A percentile compares a stretch with the other conserved stretches of the same genome.
Conservation (phyloP, 2,329 filamentous ascomycete species). For the Alternaria novae-zelandiae region DNA sequence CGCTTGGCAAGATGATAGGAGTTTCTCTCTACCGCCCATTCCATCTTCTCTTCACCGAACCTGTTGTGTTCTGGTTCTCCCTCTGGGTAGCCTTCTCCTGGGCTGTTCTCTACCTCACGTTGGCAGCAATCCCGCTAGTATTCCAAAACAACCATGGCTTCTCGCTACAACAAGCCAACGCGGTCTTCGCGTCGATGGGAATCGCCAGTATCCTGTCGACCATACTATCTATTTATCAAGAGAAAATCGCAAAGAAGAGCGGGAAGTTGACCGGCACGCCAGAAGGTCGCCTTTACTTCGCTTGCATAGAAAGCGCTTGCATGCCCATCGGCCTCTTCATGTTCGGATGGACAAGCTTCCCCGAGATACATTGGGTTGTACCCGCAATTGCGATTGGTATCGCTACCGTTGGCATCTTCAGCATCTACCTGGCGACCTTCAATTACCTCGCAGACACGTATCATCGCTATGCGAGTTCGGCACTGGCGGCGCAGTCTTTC, state of each 20-base stretch:
- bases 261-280: slow-evolving; percentile 56
- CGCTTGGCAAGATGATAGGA: slow-evolving; percentile 71
- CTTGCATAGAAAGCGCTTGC: slow-evolving; percentile 75
- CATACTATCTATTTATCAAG: slow-evolving; percentile 72
- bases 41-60: slow-evolving; percentile 75
- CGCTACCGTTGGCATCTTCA: slow-evolving; percentile 84
- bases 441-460: slow-evolving; percentile 93
- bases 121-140: slow-evolving; percentile 79
- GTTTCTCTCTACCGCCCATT: slow-evolving; percentile 81
- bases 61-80: slow-evolving; percentile 84
- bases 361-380: slow-evolving; percentile 72
- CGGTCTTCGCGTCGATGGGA: slow-evolving; percentile 76
- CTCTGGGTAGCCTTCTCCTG: slow-evolving; percentile 90
- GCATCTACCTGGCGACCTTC: slow-evolving; percentile 79
- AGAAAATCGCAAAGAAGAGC: slow-evolving; percentile 64
- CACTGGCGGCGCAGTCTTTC: slow-evolving; percentile 84
- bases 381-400: slow-evolving; percentile 73
- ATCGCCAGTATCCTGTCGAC: slow-evolving; percentile 72
- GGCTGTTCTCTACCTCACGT: slow-evolving; percentile 86
- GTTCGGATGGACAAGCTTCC: slow-evolving; percentile 74
- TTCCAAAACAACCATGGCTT: slow-evolving; percentile 74
- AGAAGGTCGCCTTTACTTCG: slow-evolving; percentile 82
- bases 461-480: slow-evolving; percentile 82
- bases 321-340: slow-evolving; percentile 82
- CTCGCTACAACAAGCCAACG: slow-evolving; percentile 69